phyloP scores from a whole-genome alignment of 495 filamentous ascomycete genomes.

The Penicillium simplicissimum region DNA sequence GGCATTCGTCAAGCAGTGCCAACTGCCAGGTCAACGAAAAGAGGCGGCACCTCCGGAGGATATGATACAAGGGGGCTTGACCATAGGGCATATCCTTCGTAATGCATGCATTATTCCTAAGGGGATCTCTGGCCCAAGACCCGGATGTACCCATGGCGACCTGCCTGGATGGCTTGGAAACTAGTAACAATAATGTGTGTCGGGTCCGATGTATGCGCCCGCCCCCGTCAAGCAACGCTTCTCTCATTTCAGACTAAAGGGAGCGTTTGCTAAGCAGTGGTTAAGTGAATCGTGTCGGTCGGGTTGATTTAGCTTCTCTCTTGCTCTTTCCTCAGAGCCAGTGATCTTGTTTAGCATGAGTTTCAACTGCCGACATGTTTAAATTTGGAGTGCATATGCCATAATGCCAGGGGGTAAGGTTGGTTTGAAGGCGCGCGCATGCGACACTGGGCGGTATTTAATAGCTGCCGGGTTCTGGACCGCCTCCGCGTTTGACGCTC shows the following conservation, averaged over 20 bases:
- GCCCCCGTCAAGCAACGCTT: background rate
- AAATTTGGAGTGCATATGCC: background rate
- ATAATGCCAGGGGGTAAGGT: no score
- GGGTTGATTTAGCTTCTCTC: background rate
- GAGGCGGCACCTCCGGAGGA: background rate
- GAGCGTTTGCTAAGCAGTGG: no score
- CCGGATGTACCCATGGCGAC: constrained; percentile 13
- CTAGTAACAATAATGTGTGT: constrained; percentile 8
- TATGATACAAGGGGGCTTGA: constrained; percentile 4
- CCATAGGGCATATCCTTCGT: constrained; percentile 5
- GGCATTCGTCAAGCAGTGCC: constrained; percentile 4
- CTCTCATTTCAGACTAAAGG: constrained; percentile 4
- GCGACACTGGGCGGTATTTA: constrained; percentile 5
- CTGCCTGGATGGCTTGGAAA: constrained; percentile 27
- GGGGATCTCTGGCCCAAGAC: constrained; percentile 5
- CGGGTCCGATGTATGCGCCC: constrained; percentile 21
- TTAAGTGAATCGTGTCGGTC: background rate
- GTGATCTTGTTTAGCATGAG: background rate
- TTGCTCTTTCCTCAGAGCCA: background rate
- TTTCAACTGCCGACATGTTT: constrained; percentile 13
- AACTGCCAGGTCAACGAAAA: constrained; percentile 6
- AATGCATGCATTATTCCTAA: constrained; percentile 6
- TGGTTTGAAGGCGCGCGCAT: constrained; percentile 15
- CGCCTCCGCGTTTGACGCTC: background rate
- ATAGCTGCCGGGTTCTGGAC: constrained; percentile 11